Evolutionary conservation across 2,329 filamentous ascomycete species (phyloP).

Genomic region (Fusarium sp.): DNA sequence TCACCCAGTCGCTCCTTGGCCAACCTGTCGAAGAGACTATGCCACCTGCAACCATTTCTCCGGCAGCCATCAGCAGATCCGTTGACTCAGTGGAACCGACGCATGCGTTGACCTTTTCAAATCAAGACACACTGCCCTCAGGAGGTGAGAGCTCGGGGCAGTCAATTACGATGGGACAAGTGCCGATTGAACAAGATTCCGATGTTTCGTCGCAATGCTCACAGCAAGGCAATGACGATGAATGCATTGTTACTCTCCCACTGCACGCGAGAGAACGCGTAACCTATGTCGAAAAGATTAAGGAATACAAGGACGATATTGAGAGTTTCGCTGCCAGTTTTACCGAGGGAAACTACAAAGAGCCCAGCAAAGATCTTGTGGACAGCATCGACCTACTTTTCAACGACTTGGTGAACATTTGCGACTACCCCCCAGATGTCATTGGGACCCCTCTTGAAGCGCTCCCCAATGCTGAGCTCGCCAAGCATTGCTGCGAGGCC

Average conservation of each 20-base stretch:
- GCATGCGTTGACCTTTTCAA: constrained; percentile 37
- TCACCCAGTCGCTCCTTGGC: constrained; percentile 36
- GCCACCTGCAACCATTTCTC: constrained; percentile 51
- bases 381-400: constrained; percentile 64
- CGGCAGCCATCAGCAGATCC: constrained; percentile 52
- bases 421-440: constrained; percentile 66
- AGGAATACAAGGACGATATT: constrained; percentile 57
- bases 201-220: constrained; percentile 36
- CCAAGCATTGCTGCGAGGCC: constrained; percentile 65
- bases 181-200: constrained; percentile 39
- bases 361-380: constrained; percentile 55
- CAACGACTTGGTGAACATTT: constrained; percentile 62
- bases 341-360: constrained; percentile 51
- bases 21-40: constrained; percentile 32
- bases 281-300: constrained; percentile 63
- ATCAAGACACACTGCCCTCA: constrained; percentile 33
- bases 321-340: constrained; percentile 57
- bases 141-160: constrained; percentile 40
- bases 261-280: constrained; percentile 64
- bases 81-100: constrained; percentile 39
- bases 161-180: constrained; percentile 45
- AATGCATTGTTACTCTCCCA: constrained; percentile 65
- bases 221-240: constrained; percentile 10
- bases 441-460: constrained; percentile 56
- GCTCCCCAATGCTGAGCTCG: constrained; percentile 55